Conservation (phyloP, 2,329 filamentous ascomycete species). For the Neopestalotiopsis clavispora region DNA sequence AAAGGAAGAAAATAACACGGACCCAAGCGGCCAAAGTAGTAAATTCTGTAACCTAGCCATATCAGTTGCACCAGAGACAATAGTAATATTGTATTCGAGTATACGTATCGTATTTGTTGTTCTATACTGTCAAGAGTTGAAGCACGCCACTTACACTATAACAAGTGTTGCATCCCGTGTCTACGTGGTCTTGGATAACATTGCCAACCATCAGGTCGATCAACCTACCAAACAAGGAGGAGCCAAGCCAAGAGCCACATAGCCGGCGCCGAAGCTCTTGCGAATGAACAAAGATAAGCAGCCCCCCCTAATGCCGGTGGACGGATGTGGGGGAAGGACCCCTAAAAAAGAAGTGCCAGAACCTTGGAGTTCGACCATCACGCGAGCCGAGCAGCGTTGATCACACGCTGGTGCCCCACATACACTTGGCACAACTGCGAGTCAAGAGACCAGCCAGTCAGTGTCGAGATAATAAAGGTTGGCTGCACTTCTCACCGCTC, state of each 20-base stretch:
- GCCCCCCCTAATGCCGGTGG: not conserved
- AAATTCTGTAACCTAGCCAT: not conserved
- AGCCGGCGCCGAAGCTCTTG: not conserved
- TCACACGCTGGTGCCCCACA: conserved; percentile 10
- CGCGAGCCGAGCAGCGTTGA: not conserved
- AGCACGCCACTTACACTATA: not conserved
- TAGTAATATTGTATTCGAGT: not conserved
- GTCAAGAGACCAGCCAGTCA: conserved; percentile 9
- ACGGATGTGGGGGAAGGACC: conserved; percentile 1
- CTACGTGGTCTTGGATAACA: not conserved
- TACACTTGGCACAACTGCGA: not conserved
- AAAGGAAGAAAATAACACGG: not conserved
- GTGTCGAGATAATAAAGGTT: not conserved
- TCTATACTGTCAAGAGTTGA: not conserved
- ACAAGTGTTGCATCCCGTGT: not conserved
- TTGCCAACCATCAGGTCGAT: too few relatives aligned
- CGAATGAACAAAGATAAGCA: not conserved
- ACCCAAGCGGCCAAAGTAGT: not conserved
- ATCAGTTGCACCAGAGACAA: not conserved
- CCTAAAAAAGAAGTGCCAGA: not conserved
- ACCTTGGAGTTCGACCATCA: not conserved
- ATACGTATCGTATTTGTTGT: not conserved
- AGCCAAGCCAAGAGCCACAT: not conserved
- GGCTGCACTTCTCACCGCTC: conserved; percentile 7
- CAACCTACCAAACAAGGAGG: too few relatives aligned